Evolutionary conservation across 1,139 yeast genomes (phyloP).

Genomic region (Meyerozyma carpophila): DNA sequence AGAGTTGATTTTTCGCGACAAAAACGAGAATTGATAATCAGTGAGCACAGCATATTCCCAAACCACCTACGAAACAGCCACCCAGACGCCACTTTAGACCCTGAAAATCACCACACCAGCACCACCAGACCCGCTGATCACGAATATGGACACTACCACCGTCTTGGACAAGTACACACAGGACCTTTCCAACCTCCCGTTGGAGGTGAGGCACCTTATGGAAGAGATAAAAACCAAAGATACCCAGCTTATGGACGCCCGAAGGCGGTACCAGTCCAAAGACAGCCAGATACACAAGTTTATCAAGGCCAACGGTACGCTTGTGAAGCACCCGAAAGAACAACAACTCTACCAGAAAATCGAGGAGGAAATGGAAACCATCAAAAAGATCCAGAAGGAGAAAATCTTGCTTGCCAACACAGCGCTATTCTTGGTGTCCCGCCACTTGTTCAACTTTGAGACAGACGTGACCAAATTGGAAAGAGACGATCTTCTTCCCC

Average conservation of each 20-base stretch:
- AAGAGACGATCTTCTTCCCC: conserved; percentile 73
- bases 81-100: background rate
- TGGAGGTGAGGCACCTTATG: conserved; percentile 75
- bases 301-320: conserved; percentile 78
- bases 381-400: conserved; percentile 64
- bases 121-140: background rate
- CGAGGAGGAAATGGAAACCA: conserved; percentile 59
- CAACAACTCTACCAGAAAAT: conserved; percentile 61
- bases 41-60: background rate
- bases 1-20: background rate
- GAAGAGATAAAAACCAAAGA: conserved; percentile 79
- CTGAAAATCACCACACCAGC: conserved; percentile 1
- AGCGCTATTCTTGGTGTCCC: conserved; percentile 68
- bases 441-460: conserved; percentile 69
- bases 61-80: background rate
- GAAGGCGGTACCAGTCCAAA: conserved; percentile 62
- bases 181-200: conserved; percentile 81
- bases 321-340: conserved; percentile 81
- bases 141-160: conserved; percentile 64
- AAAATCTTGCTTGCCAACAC: conserved; percentile 80
- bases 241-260: conserved; percentile 55
- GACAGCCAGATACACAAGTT: conserved; percentile 80
- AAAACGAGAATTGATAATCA: background rate
- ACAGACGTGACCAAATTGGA: conserved; percentile 73
- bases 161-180: conserved; percentile 71